Evolutionary conservation across 805 yeast species (phyloP).

Genomic region (Zygotorulaspora sp.): DNA sequence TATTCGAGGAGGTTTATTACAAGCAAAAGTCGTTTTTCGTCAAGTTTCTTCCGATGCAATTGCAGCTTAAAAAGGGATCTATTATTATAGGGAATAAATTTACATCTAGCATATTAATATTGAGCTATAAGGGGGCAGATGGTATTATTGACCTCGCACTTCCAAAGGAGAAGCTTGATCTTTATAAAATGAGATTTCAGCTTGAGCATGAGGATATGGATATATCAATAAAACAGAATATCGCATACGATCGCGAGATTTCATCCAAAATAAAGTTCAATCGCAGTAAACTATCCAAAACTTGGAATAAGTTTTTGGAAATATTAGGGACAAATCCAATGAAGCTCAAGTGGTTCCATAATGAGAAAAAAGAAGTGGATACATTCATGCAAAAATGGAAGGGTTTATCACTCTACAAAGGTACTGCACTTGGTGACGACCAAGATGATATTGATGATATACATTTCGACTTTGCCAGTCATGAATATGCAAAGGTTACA

Average conservation of each 20-base stretch:
- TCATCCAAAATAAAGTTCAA: slow-evolving; percentile 20
- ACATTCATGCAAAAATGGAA: slow-evolving; percentile 51
- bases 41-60: slow-evolving; percentile 55
- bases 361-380: slow-evolving; percentile 11
- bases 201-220: slow-evolving; percentile 50
- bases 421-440: slow-evolving; percentile 37
- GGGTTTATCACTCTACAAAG: slow-evolving; percentile 65
- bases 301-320: slow-evolving; percentile 23
- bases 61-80: slow-evolving; percentile 62
- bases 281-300: slow-evolving; percentile 20
- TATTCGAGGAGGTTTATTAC: slow-evolving; percentile 11
- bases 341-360: slow-evolving; percentile 2
- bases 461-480: slow-evolving; percentile 35
- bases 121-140: slow-evolving; percentile 50
- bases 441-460: slow-evolving; percentile 33
- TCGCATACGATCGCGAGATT: slow-evolving; percentile 48
- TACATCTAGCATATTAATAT: slow-evolving; percentile 68
- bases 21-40: slow-evolving; percentile 24
- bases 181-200: slow-evolving; percentile 45
- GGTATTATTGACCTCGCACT: slow-evolving; percentile 53
- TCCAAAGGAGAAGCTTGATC: slow-evolving; percentile 51
- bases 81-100: slow-evolving; percentile 73
- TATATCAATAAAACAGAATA: slow-evolving; percentile 63
- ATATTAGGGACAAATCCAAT: slow-evolving; percentile 11
- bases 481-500: slow-evolving; percentile 81